Percentiles rank a stretch among this genome's conserved stretches.
These are phyloP conservation scores for Diaporthe capsici DNA, from an alignment of 2,329 filamentous ascomycete species.

Conservation along the genomic window DNA sequence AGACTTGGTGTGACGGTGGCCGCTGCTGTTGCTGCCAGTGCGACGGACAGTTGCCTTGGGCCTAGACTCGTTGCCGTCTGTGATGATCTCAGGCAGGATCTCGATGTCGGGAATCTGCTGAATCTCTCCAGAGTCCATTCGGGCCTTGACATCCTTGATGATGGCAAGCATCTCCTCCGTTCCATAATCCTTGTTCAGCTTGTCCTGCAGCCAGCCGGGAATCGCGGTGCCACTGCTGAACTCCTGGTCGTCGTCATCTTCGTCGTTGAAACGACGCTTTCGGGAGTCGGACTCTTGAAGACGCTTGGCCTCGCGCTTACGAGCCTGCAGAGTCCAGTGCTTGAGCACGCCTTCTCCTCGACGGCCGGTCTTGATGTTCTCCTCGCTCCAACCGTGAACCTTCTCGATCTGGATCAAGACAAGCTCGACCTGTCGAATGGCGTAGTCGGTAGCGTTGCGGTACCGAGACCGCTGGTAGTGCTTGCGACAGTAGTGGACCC, in stretches of 20 bases:
- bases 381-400: constrained; percentile 74
- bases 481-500: constrained; percentile 85
- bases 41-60: constrained; percentile 44
- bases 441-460: constrained; percentile 73
- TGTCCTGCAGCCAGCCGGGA: constrained; percentile 63
- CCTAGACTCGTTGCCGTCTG: constrained; percentile 48
- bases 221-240: constrained; percentile 58
- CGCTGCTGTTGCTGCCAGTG: constrained; percentile 44
- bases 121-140: constrained; percentile 59
- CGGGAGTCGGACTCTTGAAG: constrained; percentile 54
- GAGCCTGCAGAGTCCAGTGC: constrained; percentile 73
- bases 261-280: constrained; percentile 38
- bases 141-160: constrained; percentile 59
- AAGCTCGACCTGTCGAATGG: constrained; percentile 73
- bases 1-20: constrained; percentile 40
- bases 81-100: constrained; percentile 68
- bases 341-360: constrained; percentile 59
- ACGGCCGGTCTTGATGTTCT: constrained; percentile 53
- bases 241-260: constrained; percentile 53
- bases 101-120: constrained; percentile 70
- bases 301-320: constrained; percentile 75
- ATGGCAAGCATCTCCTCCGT: constrained; percentile 63
- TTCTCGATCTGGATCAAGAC: constrained; percentile 73
- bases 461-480: constrained; percentile 85
- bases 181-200: constrained; percentile 62